Evolutionary conservation across 352 stramenopile species (phyloP), one percentile per base, ranked within the genome.

Genomic region (Saprolegnia parasitica): DNA sequence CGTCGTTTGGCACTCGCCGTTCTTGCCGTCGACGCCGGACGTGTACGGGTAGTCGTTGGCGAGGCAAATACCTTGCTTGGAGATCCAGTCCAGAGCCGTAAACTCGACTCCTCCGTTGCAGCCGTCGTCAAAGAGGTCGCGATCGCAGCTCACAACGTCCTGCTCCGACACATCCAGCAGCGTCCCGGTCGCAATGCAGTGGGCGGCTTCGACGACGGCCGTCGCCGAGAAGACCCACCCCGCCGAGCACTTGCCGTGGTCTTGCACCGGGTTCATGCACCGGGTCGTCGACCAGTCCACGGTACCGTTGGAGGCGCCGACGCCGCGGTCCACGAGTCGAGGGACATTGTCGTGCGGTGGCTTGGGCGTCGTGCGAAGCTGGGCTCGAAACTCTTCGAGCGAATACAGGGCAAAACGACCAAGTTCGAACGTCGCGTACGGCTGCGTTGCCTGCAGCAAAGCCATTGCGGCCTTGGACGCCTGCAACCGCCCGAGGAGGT

Each of bases 171-270:
- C 81, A 68, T 86, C 81, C 18, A 88, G 75, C 16, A 91, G 73
- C 4, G 74, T 77, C 2, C 80, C 90, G 18, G 76, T 81, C 15
- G 72, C 62, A 37, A 98, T 86, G 35, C 88, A 96, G 73, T 96
- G 84, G 6, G 83, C 91, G 11, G 89, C 89, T 78, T 99, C 94
- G 2, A 98, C 73, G 6, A 86, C 93, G 4, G 90, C 88, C 4
- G 95, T 81, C 1, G 91, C 92, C 10, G 95, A 98, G 70, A 98
- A 98, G 10, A 95, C 93, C 96, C 96, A 99, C 81, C 96, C 98
- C 40, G 95, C 98, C 23, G 95, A 95, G 72, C 96, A 99, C 68
- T 90, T 86, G 16, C 89, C 90, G 77, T 99, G 96, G 67, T 97
- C 96, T 74, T 98, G 97, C 40, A 98, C 79, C 16, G 83, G 75